phyloP scores from a whole-genome alignment of 2,329 filamentous ascomycete species.

The Cladorrhinum sp. region DNA sequence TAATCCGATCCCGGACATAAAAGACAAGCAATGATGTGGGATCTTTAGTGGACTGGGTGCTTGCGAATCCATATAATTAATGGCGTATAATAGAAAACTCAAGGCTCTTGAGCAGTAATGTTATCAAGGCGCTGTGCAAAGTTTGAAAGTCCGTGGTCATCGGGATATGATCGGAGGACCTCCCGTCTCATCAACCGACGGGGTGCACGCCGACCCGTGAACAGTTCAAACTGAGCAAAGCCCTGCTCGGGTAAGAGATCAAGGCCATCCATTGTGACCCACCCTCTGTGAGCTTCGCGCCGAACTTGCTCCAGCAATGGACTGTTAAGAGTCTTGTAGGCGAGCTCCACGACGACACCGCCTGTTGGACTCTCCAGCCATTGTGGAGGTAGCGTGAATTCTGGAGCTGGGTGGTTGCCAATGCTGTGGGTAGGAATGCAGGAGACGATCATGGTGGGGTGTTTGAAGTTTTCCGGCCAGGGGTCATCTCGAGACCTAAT shows the following conservation, averaged over 20 bases:
- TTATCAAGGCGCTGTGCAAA: slow-evolving; percentile 39
- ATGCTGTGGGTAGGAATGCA: slow-evolving; percentile 72
- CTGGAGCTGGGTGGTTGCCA: slow-evolving; percentile 60
- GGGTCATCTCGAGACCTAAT: slow-evolving; percentile 55
- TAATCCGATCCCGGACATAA: slow-evolving; percentile 4
- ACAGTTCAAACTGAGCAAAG: slow-evolving; percentile 78
- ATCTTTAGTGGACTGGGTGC: neutral
- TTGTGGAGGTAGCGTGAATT: slow-evolving; percentile 65
- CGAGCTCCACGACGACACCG: slow-evolving; percentile 71
- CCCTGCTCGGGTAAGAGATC: slow-evolving; percentile 76
- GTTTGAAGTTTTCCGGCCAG: slow-evolving; percentile 62
- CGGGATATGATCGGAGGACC: slow-evolving; percentile 49
- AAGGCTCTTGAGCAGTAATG: slow-evolving; percentile 42
- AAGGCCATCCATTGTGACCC: slow-evolving; percentile 73
- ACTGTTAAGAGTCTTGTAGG: slow-evolving; percentile 71
- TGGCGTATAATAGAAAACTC: neutral
- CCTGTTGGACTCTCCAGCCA: slow-evolving; percentile 73
- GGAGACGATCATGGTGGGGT: slow-evolving; percentile 71
- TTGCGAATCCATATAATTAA: neutral
- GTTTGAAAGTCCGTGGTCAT: slow-evolving; percentile 40
- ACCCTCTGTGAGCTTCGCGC: slow-evolving; percentile 56
- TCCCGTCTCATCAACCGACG: slow-evolving; percentile 68
- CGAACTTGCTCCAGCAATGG: slow-evolving; percentile 68
- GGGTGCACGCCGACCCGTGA: slow-evolving; percentile 69
- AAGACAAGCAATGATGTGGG: neutral